Base-by-base conservation (phyloP, 768 basidiomycete species). In the Termitomyces bulborhizus region DNA sequence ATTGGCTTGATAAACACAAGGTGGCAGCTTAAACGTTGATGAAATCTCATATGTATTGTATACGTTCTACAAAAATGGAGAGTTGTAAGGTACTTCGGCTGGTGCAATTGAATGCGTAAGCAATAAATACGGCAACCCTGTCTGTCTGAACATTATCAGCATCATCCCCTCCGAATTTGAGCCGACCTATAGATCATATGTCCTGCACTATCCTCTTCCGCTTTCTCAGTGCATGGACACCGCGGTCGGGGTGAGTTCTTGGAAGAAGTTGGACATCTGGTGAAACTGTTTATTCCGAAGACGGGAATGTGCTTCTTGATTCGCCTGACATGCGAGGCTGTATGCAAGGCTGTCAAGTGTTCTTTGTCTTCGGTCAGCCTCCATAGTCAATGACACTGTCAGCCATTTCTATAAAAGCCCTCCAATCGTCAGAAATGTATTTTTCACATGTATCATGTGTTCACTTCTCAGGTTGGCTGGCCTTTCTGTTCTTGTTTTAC, bases 401-500 rank as follows among this genome's bases (percentile, higher is more conserved):
- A 50, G 49, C 49, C 49, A 27, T 29, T 29, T 50, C 49, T 40
- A 50, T 50, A 50, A 40, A 52, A 52, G 27, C 18, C 40, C 21
- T 29, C 39, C 12, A 44, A 31, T 43, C 29, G 5, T 24, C 18
- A 18, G 24, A 15, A 18, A 40, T 41, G 24, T 42, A 26, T 37
- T 18, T 37, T 21, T 37, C 21, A 21, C 41, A 32, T 39, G 34
- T 34, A 56, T 26, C 43, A 62, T 62, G 61, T 24, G 53, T 27
- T 57, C 42, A 34, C 34, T 47, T 29, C 15, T 32, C 40, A 50
- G 41, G 24, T 46, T 54, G 53, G 39, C 54, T 49, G 41, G 41
- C 46, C 54, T 62, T 39, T 51, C 56, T 3, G 34, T 51, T 24
- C 37, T 52, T 34, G 56, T 52, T 48, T 8, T 63, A 13, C 54